A percentile compares a stretch with the other conserved stretches of the same genome.
These are phyloP conservation scores for Phaeosphaeriaceae sp. DNA, from an alignment of 2,329 filamentous ascomycete genomes.

Conservation along the genomic window DNA sequence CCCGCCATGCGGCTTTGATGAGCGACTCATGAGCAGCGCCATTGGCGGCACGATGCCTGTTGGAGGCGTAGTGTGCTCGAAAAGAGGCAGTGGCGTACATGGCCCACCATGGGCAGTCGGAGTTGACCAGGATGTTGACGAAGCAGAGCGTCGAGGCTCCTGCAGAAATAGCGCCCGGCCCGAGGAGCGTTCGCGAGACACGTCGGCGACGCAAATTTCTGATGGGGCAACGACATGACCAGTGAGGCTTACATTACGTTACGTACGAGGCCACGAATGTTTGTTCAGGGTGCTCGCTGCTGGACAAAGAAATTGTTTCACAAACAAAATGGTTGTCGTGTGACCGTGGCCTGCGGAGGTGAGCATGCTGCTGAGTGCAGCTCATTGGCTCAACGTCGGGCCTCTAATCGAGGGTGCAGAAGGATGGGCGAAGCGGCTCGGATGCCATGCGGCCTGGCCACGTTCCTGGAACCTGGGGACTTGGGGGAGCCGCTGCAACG, in stretches of 20 bases:
- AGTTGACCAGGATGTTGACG: constrained; percentile 8
- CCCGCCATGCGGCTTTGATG: constrained; percentile 19
- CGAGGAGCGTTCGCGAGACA: not conserved
- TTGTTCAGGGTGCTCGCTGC: constrained; percentile 1
- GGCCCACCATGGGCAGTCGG: constrained; percentile 2
- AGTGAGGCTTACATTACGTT: not conserved
- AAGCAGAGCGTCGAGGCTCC: constrained; percentile 1
- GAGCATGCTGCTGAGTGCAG: not conserved
- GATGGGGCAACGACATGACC: not conserved
- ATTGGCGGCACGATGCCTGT: constrained; percentile 19
- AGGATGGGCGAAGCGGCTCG: not conserved
- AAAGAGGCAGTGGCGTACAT: constrained; percentile 10
- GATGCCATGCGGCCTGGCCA: constrained; percentile 12
- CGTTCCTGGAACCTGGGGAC: constrained; percentile 18
- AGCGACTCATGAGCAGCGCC: constrained; percentile 26
- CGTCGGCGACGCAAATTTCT: not conserved
- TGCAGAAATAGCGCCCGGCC: not conserved
- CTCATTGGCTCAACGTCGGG: constrained; percentile 2
- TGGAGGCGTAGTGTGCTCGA: constrained; percentile 18
- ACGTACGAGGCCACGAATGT: not conserved
- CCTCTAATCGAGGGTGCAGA: not conserved
- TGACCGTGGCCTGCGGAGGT: not conserved
- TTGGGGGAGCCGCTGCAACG: not conserved
- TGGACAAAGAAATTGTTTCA: constrained; percentile 12
- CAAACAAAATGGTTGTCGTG: not conserved